phyloP scores from a whole-genome alignment of 345 rosid species.

The Abelmoschus esculentus region DNA sequence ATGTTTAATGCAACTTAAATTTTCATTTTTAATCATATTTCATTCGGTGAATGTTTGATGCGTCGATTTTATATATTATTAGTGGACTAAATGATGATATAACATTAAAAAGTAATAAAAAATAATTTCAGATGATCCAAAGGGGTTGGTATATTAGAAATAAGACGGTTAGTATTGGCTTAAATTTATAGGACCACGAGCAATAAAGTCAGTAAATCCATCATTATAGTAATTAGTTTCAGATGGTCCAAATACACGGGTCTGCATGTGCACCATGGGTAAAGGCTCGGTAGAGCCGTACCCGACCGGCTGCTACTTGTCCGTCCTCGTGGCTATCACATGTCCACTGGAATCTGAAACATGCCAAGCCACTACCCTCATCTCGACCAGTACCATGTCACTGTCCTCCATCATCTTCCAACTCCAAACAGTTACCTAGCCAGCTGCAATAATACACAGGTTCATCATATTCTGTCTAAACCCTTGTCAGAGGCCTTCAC shows the following conservation, averaged over 20 bases:
- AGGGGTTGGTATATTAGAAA: too few relatives aligned
- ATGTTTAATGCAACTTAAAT: too few relatives aligned
- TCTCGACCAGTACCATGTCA: background rate
- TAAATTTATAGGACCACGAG: slow-evolving; percentile 35
- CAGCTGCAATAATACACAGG: background rate
- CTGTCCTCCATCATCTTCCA: background rate
- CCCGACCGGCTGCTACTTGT: background rate
- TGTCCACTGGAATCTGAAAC: slow-evolving; percentile 31
- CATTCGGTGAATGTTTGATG: too few relatives aligned
- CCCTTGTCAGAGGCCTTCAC: background rate
- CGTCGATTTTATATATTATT: too few relatives aligned
- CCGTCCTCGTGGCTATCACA: slow-evolving; percentile 22
- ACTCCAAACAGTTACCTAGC: background rate
- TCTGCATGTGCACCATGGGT: slow-evolving; percentile 26
- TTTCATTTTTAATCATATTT: too few relatives aligned
- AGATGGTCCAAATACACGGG: slow-evolving; percentile 31
- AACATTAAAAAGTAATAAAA: too few relatives aligned
- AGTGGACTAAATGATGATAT: too few relatives aligned
- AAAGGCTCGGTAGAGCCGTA: slow-evolving; percentile 13
- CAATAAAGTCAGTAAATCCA: slow-evolving; percentile 22
- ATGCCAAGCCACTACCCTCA: slow-evolving; percentile 6
- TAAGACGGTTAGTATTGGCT: slow-evolving; percentile 15
- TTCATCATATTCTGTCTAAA: background rate
- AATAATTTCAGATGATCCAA: slow-evolving; percentile 18
- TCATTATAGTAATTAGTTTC: background rate